Evolutionary conservation across 2,329 filamentous ascomycete genomes (phyloP).

Genomic region (Hypoxylon sp.): DNA sequence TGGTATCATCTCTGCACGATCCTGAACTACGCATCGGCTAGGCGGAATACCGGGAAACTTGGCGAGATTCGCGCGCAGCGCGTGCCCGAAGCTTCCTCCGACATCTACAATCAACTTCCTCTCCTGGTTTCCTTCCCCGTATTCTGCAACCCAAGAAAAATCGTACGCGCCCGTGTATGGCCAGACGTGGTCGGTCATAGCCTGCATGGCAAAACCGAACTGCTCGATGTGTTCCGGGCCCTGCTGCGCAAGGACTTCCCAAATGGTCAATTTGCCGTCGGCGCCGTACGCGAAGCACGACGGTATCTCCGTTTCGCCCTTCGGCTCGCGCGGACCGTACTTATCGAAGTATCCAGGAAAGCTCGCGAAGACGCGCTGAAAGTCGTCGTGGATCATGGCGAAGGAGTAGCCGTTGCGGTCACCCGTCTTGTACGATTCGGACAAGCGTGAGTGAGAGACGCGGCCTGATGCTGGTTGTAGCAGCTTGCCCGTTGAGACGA

Average conservation of each 20-base stretch:
- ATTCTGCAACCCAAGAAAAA: conserved; percentile 43
- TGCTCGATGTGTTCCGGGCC: conserved; percentile 40
- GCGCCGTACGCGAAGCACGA: conserved; percentile 43
- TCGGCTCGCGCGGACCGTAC: conserved; percentile 47
- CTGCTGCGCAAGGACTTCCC: conserved; percentile 44
- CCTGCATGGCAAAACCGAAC: conserved; percentile 50
- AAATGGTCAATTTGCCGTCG: conserved; percentile 45
- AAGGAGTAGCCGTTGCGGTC: conserved; percentile 29
- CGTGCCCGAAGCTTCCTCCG: conserved; percentile 51
- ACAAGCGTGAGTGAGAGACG: conserved; percentile 37
- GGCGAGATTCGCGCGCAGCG: conserved; percentile 45
- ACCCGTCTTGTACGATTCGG: conserved; percentile 31
- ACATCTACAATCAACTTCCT: conserved; percentile 51
- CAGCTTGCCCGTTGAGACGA: conserved; percentile 40
- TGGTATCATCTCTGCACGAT: conserved; percentile 48
- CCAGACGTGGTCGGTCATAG: conserved; percentile 43
- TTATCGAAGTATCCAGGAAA: conserved; percentile 46
- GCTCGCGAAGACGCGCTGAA: conserved; percentile 30
- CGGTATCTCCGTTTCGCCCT: conserved; percentile 45
- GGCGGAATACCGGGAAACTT: conserved; percentile 42
- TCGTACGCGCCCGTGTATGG: conserved; percentile 49
- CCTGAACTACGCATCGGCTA: conserved; percentile 49
- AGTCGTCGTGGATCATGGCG: conserved; percentile 35
- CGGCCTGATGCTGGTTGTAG: conserved; percentile 19
- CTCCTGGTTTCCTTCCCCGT: conserved; percentile 15